A percentile compares a stretch with the other conserved stretches of the same genome.
These are phyloP conservation scores for sunflower (Helianthus annuus) DNA, from an alignment of 129 eudicot genomes.

Conservation along the genomic window HanXRQr2.0-SUNRISE NC_035433.2:127162565-127163064, in stretches of 20 bases:
- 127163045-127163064: conserved; percentile 10
- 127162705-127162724: neutral
- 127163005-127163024: conserved; percentile 14
- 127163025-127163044: conserved; percentile 20
- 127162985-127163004: too few species aligned
- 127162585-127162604: too few species aligned
- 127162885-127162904: conserved; percentile 32
- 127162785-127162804: conserved; percentile 15
- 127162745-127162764: conserved; percentile 2
- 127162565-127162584: too few species aligned
- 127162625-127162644: too few species aligned
- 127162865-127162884: conserved; percentile 24
- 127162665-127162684: too few species aligned
- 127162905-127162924: conserved; percentile 13
- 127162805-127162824: conserved; percentile 35
- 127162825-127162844: conserved; percentile 40
- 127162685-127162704: too few species aligned
- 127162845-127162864: conserved; percentile 42
- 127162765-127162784: conserved; percentile 5
- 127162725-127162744: neutral
- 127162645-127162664: too few species aligned
- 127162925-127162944: conserved; percentile 19
- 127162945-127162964: conserved; percentile 27
- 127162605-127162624: too few species aligned
- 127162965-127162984: conserved; percentile 16